These are phyloP conservation scores for Wickerhamiella siamensis DNA, from an alignment of 805 yeast genomes.

Conservation along the genomic window DNA sequence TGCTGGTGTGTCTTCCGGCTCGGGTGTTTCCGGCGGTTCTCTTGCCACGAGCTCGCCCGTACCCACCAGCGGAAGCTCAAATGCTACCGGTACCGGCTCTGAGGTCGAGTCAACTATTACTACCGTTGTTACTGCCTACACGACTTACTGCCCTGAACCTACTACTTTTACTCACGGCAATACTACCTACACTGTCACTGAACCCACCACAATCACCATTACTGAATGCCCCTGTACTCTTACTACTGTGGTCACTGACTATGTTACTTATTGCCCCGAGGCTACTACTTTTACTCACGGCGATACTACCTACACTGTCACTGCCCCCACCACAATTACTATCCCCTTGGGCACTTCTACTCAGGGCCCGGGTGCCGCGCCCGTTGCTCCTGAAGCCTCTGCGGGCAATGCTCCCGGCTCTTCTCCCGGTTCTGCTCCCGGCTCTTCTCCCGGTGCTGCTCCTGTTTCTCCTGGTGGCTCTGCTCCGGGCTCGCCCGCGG, in stretches of 20 bases:
- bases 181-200: conserved; percentile 30
- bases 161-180: conserved; percentile 16
- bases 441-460: conserved; percentile 40
- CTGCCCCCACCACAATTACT: not conserved
- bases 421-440: not conserved
- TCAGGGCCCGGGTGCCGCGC: not conserved
- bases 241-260: conserved; percentile 20
- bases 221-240: conserved; percentile 50
- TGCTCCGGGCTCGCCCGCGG: conserved; percentile 1
- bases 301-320: conserved; percentile 12
- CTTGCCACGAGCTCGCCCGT: no score
- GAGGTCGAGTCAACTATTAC: conserved; percentile 3
- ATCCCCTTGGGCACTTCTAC: not conserved
- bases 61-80: no score
- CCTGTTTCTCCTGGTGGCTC: conserved; percentile 7
- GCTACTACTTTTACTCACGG: conserved; percentile 9
- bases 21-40: no score
- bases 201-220: conserved; percentile 44
- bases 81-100: no score
- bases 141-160: no score
- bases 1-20: no score
- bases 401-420: not conserved
- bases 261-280: conserved; percentile 10
- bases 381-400: not conserved
- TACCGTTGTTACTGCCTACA: conserved; percentile 3